These are phyloP conservation scores for Melanomma pulvis-pyrius DNA, from an alignment of 495 filamentous ascomycete genomes.

Conservation along the genomic window DNA sequence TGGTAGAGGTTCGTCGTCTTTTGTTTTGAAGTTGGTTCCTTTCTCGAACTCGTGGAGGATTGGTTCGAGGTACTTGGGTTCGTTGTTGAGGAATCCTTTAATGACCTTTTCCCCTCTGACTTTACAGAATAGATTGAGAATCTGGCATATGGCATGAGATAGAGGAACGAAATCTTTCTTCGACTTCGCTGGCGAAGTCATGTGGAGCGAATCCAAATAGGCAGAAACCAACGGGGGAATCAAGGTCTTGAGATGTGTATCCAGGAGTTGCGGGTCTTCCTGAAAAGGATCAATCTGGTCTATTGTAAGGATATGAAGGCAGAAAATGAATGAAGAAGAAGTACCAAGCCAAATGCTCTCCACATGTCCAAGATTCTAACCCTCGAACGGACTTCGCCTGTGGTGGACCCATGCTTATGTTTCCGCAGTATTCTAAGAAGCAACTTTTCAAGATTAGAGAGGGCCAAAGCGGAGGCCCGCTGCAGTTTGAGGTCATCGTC, in stretches of 20 bases:
- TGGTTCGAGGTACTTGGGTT: conserved; percentile 78
- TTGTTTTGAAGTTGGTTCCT: conserved; percentile 13
- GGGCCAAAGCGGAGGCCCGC: conserved; percentile 36
- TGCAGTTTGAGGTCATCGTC: conserved; percentile 45
- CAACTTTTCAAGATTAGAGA: conserved; percentile 36
- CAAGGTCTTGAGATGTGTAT: conserved; percentile 76
- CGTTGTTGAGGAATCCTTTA: conserved; percentile 83
- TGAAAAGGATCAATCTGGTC: conserved; percentile 85
- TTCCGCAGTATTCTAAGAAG: conserved; percentile 39
- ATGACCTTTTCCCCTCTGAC: conserved; percentile 92
- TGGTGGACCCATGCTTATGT: conserved; percentile 5
- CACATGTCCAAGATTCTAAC: conserved; percentile 40
- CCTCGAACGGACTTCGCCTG: conserved; percentile 25
- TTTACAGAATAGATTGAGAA: conserved; percentile 93
- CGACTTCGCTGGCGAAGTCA: conserved; percentile 25
- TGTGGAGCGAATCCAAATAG: conserved; percentile 66
- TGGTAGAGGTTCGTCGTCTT: conserved; percentile 7
- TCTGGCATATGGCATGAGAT: conserved; percentile 69
- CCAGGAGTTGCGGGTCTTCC: conserved; percentile 94
- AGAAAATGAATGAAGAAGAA: not conserved
- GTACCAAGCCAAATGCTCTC: conserved; percentile 40
- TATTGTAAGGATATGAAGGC: conserved; percentile 19
- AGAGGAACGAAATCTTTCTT: conserved; percentile 48
- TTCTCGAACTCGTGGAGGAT: conserved; percentile 68
- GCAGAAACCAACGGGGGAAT: conserved; percentile 72